Base-by-base conservation (phyloP, 2,329 filamentous ascomycete species). In the Myriosclerotinia scirpicola region DNA sequence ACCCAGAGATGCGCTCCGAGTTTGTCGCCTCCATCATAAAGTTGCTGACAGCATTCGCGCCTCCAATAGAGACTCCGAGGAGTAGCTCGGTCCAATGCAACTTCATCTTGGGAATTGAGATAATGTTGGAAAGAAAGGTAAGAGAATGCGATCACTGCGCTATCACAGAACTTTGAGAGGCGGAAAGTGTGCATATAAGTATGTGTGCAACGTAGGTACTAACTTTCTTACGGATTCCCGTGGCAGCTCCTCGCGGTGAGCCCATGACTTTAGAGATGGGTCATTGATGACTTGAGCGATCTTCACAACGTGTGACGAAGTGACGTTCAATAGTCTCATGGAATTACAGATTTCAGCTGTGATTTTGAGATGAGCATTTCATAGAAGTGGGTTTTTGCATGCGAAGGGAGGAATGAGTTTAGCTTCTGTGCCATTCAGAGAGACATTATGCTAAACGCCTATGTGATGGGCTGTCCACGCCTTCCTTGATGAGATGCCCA, bases 1-100 rank as follows among this genome's bases (percentile, higher is more conserved):
- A 60, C 5, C 56, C 56, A 22, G 42, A 60, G 12, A 48, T 60
- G 8, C 56, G 56, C 42, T 60, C 42, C 20, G 56, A 60, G 20
- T 38, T 60, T 20, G 14, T 48, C 12, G 56, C 56, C 42, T 60
- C 56, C 22, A 17, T 48, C 56, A 60, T 60, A 30, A 48, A 60
- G 42, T 60, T 60, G 14, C 42, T 48, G 30, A 48, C 42, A 17
- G 56, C 56, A 36, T 60, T n/a, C 5, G 22, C 42, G 5, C 56
- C 30, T 9, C 42, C 42, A 15, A 60, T 48, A 34, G 56, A 60
- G 34, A 46, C 56, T 60, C 56, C 56, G 34, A 60, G 42, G 12
- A 60, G 42, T 5, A 60, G 9, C 34, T 48, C 20, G 8, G 26
- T 38, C 56, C 30, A 60, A 34, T 48, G 56, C 34, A 36, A 14